A percentile compares a stretch with the other conserved stretches of the same genome.
phyloP scores from a whole-genome alignment of 768 basidiomycete genomes.

The Leccinum obscurum region DNA sequence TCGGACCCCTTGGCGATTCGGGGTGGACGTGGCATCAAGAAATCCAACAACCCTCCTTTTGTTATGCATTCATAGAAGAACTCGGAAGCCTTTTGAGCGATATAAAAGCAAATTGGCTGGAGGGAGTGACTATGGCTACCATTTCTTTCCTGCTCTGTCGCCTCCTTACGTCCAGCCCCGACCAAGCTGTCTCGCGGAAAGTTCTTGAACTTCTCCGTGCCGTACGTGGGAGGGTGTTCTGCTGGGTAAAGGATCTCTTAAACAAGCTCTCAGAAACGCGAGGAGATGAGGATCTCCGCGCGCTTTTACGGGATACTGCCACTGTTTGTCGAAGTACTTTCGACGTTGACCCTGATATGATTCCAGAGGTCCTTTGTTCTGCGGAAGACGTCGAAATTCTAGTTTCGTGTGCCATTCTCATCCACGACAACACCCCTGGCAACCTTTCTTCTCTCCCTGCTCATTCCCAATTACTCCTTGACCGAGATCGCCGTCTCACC shows the following conservation, averaged over 20 bases:
- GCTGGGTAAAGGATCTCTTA: neutral
- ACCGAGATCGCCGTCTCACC: conserved; percentile 27
- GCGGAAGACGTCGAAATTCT: neutral
- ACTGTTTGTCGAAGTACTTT: neutral
- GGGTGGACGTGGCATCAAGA: conserved; percentile 16
- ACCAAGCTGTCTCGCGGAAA: neutral
- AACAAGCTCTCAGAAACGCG: neutral
- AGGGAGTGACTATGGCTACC: neutral
- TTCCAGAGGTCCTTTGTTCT: neutral
- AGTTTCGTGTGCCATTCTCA: neutral
- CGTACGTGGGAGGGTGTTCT: neutral
- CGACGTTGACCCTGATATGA: neutral
- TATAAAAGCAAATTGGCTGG: conserved; percentile 23
- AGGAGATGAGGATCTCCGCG: neutral
- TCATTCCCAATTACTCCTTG: conserved; percentile 20
- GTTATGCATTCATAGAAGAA: conserved; percentile 1
- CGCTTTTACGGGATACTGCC: neutral
- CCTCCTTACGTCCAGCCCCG: neutral
- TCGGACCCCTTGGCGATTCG: conserved; percentile 29
- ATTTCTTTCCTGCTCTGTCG: neutral
- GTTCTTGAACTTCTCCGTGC: neutral
- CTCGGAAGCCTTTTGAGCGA: conserved; percentile 13
- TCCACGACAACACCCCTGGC: conserved; percentile 16
- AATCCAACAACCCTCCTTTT: conserved; percentile 10
- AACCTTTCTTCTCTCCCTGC: conserved; percentile 2